phyloP scores from a whole-genome alignment of 2,329 filamentous ascomycete species.

The Diaporthe citri region DNA sequence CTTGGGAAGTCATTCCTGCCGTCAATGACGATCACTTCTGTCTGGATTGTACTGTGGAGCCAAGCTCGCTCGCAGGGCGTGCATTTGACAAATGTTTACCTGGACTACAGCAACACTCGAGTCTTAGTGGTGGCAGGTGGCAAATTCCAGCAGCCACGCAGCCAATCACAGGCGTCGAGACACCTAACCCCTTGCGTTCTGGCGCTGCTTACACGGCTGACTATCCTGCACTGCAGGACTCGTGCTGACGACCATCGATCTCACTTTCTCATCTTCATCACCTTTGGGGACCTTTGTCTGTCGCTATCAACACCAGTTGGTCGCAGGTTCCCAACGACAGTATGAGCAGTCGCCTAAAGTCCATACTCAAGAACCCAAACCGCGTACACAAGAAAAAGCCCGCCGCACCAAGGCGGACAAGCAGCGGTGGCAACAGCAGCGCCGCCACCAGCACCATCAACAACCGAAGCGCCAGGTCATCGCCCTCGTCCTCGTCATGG shows the following conservation, averaged over 20 bases:
- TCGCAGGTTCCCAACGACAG: background rate
- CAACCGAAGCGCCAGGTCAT: conserved; percentile 21
- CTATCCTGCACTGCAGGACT: background rate
- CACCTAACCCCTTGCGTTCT: conserved; percentile 11
- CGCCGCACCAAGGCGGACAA: conserved; percentile 36
- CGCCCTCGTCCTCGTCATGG: conserved; percentile 40
- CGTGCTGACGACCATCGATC: background rate
- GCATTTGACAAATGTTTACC: background rate
- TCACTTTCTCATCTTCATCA: background rate
- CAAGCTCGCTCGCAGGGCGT: background rate
- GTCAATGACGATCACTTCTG: background rate
- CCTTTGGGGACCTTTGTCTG: background rate
- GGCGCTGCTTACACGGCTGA: conserved; percentile 16
- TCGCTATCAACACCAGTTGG: background rate
- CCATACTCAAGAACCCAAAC: conserved; percentile 43
- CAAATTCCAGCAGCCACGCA: background rate
- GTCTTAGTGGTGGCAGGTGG: conserved; percentile 11
- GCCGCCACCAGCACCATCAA: background rate
- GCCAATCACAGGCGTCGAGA: conserved; percentile 23
- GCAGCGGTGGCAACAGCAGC: conserved; percentile 1
- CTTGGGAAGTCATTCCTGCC: background rate
- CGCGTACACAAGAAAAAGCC: conserved; percentile 42
- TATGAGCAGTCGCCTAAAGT: conserved; percentile 42
- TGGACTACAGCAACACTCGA: background rate
- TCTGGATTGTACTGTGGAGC: background rate